Conservation (phyloP, 164 flowering plant species). For the Nelumbo lutea region DNA sequence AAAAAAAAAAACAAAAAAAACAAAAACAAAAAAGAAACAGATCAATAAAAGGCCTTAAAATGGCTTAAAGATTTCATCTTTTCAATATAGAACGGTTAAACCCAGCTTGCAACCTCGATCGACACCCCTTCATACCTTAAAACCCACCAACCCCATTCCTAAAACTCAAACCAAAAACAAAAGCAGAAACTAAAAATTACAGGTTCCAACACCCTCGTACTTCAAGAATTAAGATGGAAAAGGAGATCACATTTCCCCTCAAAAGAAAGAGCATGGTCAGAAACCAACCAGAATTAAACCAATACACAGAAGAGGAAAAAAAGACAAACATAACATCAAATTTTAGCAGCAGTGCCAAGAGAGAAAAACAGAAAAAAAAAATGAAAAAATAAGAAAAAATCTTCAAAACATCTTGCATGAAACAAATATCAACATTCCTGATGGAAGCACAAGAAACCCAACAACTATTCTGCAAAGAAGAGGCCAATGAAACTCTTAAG, state of each 20-base stretch:
- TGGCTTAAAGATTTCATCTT: neutral
- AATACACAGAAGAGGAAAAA: too few relatives aligned
- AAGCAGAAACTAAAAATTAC: neutral
- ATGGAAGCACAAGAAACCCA: neutral
- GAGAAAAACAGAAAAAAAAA: neutral
- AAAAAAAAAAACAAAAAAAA: neutral
- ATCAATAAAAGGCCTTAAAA: too few relatives aligned
- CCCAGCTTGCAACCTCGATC: neutral
- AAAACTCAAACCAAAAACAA: neutral
- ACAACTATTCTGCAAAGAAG: neutral
- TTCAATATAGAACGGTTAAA: neutral
- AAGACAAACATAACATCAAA: neutral
- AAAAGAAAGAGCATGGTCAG: neutral
- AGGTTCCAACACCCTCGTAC: neutral
- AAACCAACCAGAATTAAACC: too few relatives aligned
- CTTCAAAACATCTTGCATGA: constrained; percentile 4
- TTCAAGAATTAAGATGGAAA: neutral
- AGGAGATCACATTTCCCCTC: neutral
- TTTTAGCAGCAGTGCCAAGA: neutral
- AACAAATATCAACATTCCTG: neutral
- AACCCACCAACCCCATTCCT: neutral
- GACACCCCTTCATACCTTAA: neutral
- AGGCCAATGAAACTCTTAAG: neutral
- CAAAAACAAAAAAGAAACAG: neutral
- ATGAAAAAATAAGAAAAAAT: too few relatives aligned